Percentiles rank a stretch among this genome's conserved stretches.
These are phyloP conservation scores for Fraxinus excelsior DNA, from an alignment of 257 asterid genomes.

Conservation along the genomic window DNA sequence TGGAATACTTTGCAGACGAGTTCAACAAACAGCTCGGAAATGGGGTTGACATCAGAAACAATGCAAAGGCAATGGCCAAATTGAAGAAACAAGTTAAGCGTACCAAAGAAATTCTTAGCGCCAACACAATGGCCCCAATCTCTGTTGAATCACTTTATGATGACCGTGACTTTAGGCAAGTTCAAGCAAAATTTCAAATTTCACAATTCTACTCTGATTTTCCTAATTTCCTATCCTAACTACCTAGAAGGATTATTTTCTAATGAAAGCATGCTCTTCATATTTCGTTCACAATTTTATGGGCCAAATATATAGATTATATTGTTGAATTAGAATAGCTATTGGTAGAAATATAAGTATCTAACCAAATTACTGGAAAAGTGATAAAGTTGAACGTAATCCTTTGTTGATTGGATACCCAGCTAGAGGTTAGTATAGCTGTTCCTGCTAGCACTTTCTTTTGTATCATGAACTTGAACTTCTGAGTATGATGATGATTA, in stretches of 20 bases:
- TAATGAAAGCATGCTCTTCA: not conserved
- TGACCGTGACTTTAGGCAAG: slow-evolving; percentile 91
- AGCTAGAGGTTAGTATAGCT: not conserved
- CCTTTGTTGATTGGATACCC: not conserved
- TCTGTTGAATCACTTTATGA: slow-evolving; percentile 92
- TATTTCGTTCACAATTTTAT: not conserved
- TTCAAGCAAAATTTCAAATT: slow-evolving; percentile 13
- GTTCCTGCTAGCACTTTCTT: not conserved
- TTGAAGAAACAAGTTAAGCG: slow-evolving; percentile 97
- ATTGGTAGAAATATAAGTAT: not conserved
- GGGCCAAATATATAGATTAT: not conserved
- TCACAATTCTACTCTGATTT: slow-evolving; percentile 5
- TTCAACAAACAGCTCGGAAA: slow-evolving; percentile 86
- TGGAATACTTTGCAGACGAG: slow-evolving; percentile 88
- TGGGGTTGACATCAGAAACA: slow-evolving; percentile 75
- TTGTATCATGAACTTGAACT: not conserved
- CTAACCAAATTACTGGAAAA: slow-evolving; percentile 1
- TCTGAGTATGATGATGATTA: not conserved
- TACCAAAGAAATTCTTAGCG: slow-evolving; percentile 96
- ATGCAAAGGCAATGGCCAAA: slow-evolving; percentile 96
- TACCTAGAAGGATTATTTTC: not conserved
- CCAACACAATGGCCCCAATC: slow-evolving; percentile 88
- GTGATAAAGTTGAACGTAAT: not conserved
- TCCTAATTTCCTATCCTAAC: slow-evolving; percentile 8
- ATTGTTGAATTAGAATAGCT: not conserved